Base-by-base conservation (phyloP, 169 alveolate species). In the Plasmodium knowlesi region DNA sequence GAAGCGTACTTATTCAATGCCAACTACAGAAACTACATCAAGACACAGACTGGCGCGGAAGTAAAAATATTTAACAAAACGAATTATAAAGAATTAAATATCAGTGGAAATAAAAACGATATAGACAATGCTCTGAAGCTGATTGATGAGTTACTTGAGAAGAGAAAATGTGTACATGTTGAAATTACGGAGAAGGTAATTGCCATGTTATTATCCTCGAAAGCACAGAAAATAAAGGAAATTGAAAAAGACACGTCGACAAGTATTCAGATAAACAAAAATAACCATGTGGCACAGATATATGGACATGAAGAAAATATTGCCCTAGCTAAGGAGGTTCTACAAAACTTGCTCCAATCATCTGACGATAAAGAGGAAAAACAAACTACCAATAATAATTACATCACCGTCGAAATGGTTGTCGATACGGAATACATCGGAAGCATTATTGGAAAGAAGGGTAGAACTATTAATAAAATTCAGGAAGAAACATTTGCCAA, bases 181-280 rank as follows among this genome's bases (percentile, higher is more conserved):
- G 94, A 50, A 54, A 76, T 88, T 88, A 88, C 79, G 19, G 94
- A 88, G 57, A 57, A 79, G 70, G 94, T 88, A 22, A 88, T 88
- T 54, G 94, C 94, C 14, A 34, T 88, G 43, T 72, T 88, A 25
- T 19, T 88, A 12, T 88, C 94, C 8, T 67, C 94, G 3, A 88
- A 88, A 28, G 94, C 94, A 39, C 94, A 88, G n/a, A 88, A 88
- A 72, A 88, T 88, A 39, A 88, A 88, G 78, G 94, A 88, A 19
- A 88, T 88, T 9, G 94, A 88, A 88, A 88, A 88, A 61, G 94
- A 88, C 41, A 88, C 94, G 0, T 88, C 72, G 9, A 88, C 94
- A n/a, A 88, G 94, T 39, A 88, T 88, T 19, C 94, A 88, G 50
- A 88, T 88, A 25, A 88, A 88, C 46, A 88, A 88, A 78, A 88